Evolutionary conservation across 2,329 filamentous ascomycete species (phyloP).

Genomic region (Colletotrichum sp.): DNA sequence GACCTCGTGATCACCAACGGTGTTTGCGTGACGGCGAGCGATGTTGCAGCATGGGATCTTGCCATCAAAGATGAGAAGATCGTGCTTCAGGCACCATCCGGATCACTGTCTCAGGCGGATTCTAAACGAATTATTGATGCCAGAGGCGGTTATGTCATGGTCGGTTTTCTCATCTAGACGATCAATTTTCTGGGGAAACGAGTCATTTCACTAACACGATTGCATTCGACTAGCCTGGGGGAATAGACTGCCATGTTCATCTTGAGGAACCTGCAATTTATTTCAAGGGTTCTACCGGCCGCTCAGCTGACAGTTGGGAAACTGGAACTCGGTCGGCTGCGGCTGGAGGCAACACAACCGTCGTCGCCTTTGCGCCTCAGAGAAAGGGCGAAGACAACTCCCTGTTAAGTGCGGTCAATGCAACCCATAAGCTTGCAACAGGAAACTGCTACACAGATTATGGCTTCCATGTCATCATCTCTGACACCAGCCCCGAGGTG

Average conservation of each 20-base stretch:
- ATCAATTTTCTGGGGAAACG: background rate
- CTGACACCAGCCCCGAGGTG: background rate
- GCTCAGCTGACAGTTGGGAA: conserved; percentile 22
- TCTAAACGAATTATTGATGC: background rate
- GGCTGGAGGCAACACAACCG: conserved; percentile 62
- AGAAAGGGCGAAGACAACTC: conserved; percentile 43
- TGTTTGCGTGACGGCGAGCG: conserved; percentile 45
- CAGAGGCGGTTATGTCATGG: background rate
- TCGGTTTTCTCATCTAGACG: background rate
- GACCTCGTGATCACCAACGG: conserved; percentile 48
- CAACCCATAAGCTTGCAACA: conserved; percentile 48
- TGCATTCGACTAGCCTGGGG: background rate
- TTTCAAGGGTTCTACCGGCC: background rate
- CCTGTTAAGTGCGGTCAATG: conserved; percentile 47
- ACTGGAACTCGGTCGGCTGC: conserved; percentile 56
- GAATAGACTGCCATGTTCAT: background rate
- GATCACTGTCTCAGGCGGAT: conserved; percentile 17
- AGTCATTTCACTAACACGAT: background rate
- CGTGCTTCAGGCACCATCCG: conserved; percentile 40
- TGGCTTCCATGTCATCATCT: background rate
- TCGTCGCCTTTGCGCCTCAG: conserved; percentile 62
- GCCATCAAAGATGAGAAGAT: conserved; percentile 49
- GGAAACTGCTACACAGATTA: conserved; percentile 48
- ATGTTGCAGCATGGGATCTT: conserved; percentile 44
- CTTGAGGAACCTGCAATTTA: background rate